Percentiles rank a stretch among this genome's conserved stretches.
Conservation (phyloP, 2,329 filamentous ascomycete species). For the Calycina herbarum region DNA sequence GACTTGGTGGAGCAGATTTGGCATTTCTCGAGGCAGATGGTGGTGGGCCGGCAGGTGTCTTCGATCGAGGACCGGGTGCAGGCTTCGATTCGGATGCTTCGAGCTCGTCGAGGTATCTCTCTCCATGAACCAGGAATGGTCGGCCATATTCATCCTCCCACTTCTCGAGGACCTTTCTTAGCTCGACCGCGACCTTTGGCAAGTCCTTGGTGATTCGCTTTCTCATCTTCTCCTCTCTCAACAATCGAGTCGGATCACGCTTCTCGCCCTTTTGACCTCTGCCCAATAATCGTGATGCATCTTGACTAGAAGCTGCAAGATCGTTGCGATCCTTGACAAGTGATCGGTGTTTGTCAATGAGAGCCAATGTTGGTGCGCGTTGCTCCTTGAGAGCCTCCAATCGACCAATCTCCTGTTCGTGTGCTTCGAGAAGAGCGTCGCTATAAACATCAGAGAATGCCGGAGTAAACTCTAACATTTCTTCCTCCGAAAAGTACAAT, state of each 20-base stretch:
- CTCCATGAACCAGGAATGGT: constrained; percentile 89
- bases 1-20: constrained; percentile 33
- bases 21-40: constrained; percentile 37
- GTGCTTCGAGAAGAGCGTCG: constrained; percentile 89
- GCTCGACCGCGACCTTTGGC: constrained; percentile 84
- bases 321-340: constrained; percentile 86
- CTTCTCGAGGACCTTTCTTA: constrained; percentile 75
- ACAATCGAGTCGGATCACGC: constrained; percentile 88
- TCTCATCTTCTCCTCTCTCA: constrained; percentile 97
- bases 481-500: constrained; percentile 93
- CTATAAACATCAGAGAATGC: constrained; percentile 97
- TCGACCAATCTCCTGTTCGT: constrained; percentile 85
- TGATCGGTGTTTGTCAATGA: constrained; percentile 80
- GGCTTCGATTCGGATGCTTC: constrained; percentile 61
- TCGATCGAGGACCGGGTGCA: constrained; percentile 65
- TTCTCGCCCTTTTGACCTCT: constrained; percentile 91
- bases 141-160: constrained; percentile 96
- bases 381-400: constrained; percentile 83
- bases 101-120: constrained; percentile 86
- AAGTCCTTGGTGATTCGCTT: constrained; percentile 96
- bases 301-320: constrained; percentile 85
- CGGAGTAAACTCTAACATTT: constrained; percentile 97
- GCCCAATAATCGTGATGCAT: constrained; percentile 88
- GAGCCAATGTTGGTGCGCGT: constrained; percentile 76
- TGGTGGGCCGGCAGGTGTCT: constrained; percentile 69